Evolutionary conservation across 2,329 filamentous ascomycete species (phyloP), one percentile per base, ranked within the genome.

Genomic region (Phoma sp.): DNA sequence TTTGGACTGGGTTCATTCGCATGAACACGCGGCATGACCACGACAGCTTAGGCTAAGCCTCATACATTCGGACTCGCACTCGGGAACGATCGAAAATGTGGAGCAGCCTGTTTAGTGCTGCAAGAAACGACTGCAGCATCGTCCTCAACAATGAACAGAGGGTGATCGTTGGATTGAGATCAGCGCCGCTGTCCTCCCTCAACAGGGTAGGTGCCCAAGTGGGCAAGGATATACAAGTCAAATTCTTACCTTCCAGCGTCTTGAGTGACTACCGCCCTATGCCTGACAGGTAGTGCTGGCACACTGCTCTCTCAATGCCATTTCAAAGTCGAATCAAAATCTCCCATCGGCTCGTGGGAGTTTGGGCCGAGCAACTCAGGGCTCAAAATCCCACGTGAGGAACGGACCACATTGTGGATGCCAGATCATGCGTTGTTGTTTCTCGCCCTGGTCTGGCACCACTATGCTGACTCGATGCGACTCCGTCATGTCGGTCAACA

Each of bases 41-140:
- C 42, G 18, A n/a, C 36, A 2, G 4, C 32, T 49, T 25, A 36
- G 30, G 8, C 14, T 22, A 29, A 40, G 22, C 23, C 29, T 32
- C 23, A 24, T 37, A 38, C 23, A 18, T 23, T 52, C 37, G 41
- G 48, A 22, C 10, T 44, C 11, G 44, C 22, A 22, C 22, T 18
- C 35, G 14, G 30, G 40, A 14, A 11, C 25, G 18, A 10, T 25
- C 23, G 30, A 38, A 41, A 45, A 43, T n/a, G 24, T 9, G 13
- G 13, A 41, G 29, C 50, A 50, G 18, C 41, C 38, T 40, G 43
- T 42, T 45, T 52, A 55, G 40, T 48, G 55, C 47, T 52, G 47
- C 51, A 52, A 44, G 43, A 58, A 55, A 52, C 47, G 41, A 50
- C 37, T 43, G 37, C 32, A 50, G 39, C 33, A 42, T 46, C 36